A percentile compares a stretch with the other conserved stretches of the same genome.
Evolutionary conservation across 1,284 basidiomycete species (phyloP).

Genomic region (Cutaneotrichosporon sp.): DNA sequence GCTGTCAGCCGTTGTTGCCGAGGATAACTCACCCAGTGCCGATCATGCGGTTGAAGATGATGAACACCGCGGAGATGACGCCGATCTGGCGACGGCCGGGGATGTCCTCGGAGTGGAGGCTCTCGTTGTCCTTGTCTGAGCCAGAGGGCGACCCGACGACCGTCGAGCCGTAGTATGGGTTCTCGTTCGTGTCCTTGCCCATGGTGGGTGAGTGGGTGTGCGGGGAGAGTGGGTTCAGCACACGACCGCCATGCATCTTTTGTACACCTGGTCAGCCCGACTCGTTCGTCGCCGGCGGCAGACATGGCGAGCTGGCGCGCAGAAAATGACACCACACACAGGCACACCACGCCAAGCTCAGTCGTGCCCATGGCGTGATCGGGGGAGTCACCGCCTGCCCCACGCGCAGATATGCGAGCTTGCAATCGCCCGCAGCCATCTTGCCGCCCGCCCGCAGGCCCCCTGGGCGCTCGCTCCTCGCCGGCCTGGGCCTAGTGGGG

Average conservation of each 20-base stretch:
- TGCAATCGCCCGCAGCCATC: too few relatives aligned
- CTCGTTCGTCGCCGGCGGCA: too few relatives aligned
- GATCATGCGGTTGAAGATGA: constrained; percentile 24
- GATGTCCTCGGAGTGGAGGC: background rate
- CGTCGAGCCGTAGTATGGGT: background rate
- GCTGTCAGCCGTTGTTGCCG: background rate
- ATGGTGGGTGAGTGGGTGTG: background rate
- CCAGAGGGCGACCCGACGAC: background rate
- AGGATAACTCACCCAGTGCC: constrained; percentile 13
- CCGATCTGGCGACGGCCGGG: constrained; percentile 18
- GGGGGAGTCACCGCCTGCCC: too few relatives aligned
- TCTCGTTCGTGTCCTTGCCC: too few relatives aligned
- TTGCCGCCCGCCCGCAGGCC: too few relatives aligned
- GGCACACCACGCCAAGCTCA: too few relatives aligned
- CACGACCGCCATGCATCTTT: background rate
- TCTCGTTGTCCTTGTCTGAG: background rate
- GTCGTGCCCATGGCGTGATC: too few relatives aligned
- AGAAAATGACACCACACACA: too few relatives aligned
- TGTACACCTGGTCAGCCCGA: too few relatives aligned
- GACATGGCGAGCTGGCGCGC: background rate
- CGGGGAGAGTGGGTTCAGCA: background rate
- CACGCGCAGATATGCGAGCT: too few relatives aligned
- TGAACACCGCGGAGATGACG: constrained; percentile 15
- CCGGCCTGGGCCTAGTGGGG: too few relatives aligned
- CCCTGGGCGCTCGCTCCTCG: too few relatives aligned